Evolutionary conservation across 345 rosid genomes (phyloP).

Genomic region (Clausena lansium): DNA sequence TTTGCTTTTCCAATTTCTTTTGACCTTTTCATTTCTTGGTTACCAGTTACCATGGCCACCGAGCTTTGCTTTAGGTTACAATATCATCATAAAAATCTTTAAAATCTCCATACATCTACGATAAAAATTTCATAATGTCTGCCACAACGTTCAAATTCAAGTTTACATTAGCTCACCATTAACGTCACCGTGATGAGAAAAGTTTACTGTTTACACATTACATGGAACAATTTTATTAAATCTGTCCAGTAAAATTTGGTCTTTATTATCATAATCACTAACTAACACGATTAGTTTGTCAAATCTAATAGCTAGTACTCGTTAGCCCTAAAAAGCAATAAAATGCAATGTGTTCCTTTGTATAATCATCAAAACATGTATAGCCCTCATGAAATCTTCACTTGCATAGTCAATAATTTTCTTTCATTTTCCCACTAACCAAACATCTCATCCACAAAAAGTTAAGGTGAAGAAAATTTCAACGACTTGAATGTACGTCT

Average conservation of each 20-base stretch:
- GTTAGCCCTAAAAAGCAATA: background rate
- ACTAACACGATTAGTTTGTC: background rate
- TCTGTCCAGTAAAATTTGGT: background rate
- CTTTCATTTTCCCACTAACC: background rate
- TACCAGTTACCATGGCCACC: background rate
- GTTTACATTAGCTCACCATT: background rate
- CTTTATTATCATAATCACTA: too few species aligned
- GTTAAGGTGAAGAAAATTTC: background rate
- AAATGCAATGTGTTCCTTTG: background rate
- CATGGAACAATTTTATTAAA: background rate
- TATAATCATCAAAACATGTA: background rate
- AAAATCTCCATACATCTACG: background rate
- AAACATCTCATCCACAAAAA: background rate
- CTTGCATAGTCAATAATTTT: background rate
- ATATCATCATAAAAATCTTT: background rate
- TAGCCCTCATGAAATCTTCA: background rate
- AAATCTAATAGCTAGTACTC: background rate
- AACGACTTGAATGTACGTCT: background rate
- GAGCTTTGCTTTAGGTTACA: background rate
- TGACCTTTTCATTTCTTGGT: background rate
- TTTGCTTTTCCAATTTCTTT: background rate
- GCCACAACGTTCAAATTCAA: background rate
- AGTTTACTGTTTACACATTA: background rate
- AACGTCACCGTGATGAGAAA: background rate
- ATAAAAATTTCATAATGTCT: background rate